A percentile compares a stretch with the other conserved stretches of the same genome.
phyloP scores from a whole-genome alignment of 2,329 filamentous ascomycete genomes.

The Elsinoe ampelina region DNA sequence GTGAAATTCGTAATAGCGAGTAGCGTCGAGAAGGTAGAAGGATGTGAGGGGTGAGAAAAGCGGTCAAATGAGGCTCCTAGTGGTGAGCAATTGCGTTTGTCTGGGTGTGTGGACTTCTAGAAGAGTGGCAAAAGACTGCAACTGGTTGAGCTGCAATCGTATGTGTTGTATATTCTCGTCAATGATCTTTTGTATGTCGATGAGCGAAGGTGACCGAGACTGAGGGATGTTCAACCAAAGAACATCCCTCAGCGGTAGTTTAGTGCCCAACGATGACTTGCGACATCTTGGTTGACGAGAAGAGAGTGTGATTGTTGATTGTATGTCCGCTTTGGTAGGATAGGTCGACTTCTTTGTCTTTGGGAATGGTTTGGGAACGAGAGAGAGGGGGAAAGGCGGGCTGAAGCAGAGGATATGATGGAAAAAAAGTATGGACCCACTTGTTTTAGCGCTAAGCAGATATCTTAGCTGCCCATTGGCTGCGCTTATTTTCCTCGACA shows the following conservation, averaged over 20 bases:
- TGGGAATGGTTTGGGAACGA: conserved; percentile 6
- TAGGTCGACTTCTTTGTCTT: conserved; percentile 19
- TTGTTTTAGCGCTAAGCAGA: background rate
- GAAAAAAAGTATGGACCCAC: conserved; percentile 21
- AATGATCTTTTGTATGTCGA: conserved; percentile 23
- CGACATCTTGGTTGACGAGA: conserved; percentile 29
- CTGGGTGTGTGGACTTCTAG: background rate
- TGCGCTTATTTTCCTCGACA: background rate
- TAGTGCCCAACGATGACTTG: conserved; percentile 28
- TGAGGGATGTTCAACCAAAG: conserved; percentile 23
- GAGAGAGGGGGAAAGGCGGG: conserved; percentile 15
- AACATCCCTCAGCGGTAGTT: conserved; percentile 26
- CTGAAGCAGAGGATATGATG: conserved; percentile 18
- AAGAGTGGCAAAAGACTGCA: background rate
- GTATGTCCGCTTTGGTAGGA: conserved; percentile 14
- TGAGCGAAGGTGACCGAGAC: conserved; percentile 25
- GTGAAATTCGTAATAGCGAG: background rate
- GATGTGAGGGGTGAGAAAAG: background rate
- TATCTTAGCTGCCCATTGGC: background rate
- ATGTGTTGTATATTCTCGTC: conserved; percentile 19
- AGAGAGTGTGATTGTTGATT: conserved; percentile 18
- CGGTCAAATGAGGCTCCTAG: background rate
- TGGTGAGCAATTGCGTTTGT: conserved; percentile 4
- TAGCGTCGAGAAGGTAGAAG: background rate
- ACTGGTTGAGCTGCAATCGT: background rate